A percentile compares a stretch with the other conserved stretches of the same genome.
Conservation (phyloP, 352 stramenopile species). For the Pythium rishiriense region DNA sequence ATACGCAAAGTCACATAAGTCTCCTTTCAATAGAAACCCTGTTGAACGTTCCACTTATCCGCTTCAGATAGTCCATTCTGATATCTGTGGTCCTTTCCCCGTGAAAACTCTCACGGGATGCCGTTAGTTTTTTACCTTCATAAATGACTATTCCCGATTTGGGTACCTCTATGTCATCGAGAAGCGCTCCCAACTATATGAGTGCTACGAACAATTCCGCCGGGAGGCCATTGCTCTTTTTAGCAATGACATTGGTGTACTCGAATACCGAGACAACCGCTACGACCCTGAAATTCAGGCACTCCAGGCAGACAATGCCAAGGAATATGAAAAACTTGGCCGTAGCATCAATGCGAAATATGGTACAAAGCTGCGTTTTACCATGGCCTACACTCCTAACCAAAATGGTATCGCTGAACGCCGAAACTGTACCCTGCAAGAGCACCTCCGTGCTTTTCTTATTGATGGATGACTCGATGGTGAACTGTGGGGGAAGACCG, state of each 20-base stretch:
- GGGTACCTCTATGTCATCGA: neutral
- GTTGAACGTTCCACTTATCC: no score
- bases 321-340: conserved; percentile 10
- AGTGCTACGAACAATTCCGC: conserved; percentile 7
- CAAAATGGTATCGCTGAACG: conserved; percentile 7
- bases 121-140: conserved; percentile 8
- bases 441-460: no score
- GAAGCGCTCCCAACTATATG: conserved; percentile 1
- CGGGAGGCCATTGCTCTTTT: neutral
- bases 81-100: conserved; percentile 6
- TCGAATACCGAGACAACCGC: conserved; percentile 5
- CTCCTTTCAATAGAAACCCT: conserved; percentile 14
- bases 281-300: conserved; percentile 2
- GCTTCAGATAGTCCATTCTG: no score
- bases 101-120: conserved; percentile 1
- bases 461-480: no score
- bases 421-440: neutral
- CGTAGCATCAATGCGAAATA: conserved; percentile 7
- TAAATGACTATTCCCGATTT: conserved; percentile 12
- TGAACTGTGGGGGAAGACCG: no score
- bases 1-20: conserved; percentile 5
- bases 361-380: neutral
- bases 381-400: conserved; percentile 3
- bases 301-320: conserved; percentile 9
- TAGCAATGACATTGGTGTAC: conserved; percentile 5